Conservation (phyloP, 2,329 filamentous ascomycete genomes). For the Neofusicoccum umdonicola region DNA sequence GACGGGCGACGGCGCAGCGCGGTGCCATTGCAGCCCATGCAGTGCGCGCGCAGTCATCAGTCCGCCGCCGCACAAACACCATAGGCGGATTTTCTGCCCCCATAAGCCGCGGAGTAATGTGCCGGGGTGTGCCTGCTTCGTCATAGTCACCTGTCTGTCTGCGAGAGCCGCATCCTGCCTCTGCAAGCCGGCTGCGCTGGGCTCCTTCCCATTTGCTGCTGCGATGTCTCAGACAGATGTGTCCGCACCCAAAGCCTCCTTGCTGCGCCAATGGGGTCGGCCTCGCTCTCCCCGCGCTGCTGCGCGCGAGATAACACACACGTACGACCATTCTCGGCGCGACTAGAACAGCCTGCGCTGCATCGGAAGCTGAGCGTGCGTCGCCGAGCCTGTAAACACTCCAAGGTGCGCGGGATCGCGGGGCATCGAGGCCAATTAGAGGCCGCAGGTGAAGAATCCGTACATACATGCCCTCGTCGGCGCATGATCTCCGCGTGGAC, state of each 20-base stretch:
- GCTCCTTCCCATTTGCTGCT: constrained; percentile 3
- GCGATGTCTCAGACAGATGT: constrained; percentile 2
- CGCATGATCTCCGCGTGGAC: not conserved
- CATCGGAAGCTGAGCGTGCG: not conserved
- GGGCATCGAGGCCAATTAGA: not conserved
- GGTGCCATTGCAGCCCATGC: not conserved
- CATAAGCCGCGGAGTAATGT: not conserved
- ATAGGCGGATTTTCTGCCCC: constrained; percentile 11
- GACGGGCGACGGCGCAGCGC: not conserved
- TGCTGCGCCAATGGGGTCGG: not conserved
- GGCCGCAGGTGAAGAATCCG: not conserved
- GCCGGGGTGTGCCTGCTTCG: not conserved
- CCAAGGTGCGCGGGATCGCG: not conserved
- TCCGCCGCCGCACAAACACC: not conserved
- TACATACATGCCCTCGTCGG: not conserved
- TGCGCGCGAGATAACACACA: not conserved
- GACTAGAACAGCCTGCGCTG: constrained; percentile 7
- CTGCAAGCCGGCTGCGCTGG: not conserved
- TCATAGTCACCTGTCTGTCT: constrained; percentile 5
- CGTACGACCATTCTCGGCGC: constrained; percentile 2
- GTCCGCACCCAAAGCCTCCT: not conserved
- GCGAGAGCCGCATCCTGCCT: constrained; percentile 15
- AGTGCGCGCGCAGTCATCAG: not conserved
- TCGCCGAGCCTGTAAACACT: not conserved
- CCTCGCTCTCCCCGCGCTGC: not conserved